These are phyloP conservation scores for Atkinsonella texensis DNA, from an alignment of 2,329 filamentous ascomycete species.

Conservation along the genomic window DNA sequence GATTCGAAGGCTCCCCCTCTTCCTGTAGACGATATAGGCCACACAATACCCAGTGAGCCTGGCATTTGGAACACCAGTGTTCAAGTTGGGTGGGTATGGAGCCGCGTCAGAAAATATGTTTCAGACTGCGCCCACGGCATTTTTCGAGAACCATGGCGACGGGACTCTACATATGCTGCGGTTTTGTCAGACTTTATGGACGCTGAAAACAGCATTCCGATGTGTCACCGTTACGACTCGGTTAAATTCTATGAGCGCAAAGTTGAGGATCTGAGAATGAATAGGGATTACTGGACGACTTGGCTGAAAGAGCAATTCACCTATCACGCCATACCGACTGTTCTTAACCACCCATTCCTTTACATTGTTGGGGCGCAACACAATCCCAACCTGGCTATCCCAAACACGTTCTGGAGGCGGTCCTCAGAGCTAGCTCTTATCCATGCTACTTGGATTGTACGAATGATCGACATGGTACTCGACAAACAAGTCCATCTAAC, in stretches of 20 bases:
- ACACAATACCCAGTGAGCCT: slow-evolving; percentile 24
- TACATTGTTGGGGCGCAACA: slow-evolving; percentile 40
- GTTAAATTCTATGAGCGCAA: slow-evolving; percentile 40
- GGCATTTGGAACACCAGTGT: slow-evolving; percentile 39
- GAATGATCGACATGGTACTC: slow-evolving; percentile 41
- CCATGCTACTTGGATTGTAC: slow-evolving; percentile 41
- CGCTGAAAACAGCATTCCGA: slow-evolving; percentile 34
- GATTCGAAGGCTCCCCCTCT: slow-evolving; percentile 27
- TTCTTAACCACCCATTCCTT: slow-evolving; percentile 41
- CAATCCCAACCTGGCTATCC: slow-evolving; percentile 38
- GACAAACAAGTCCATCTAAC: slow-evolving; percentile 36
- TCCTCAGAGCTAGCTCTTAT: slow-evolving; percentile 38
- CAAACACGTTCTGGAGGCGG: slow-evolving; percentile 41
- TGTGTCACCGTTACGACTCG: slow-evolving; percentile 39
- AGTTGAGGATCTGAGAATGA: slow-evolving; percentile 29
- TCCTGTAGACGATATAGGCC: slow-evolving; percentile 32
- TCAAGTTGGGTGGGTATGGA: slow-evolving; percentile 40
- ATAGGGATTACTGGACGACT: slow-evolving; percentile 36
- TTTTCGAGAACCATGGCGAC: slow-evolving; percentile 37
- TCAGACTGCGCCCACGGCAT: slow-evolving; percentile 34
- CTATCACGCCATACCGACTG: slow-evolving; percentile 38
- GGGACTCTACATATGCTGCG: slow-evolving; percentile 38
- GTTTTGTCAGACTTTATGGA: slow-evolving; percentile 39
- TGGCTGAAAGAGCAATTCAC: slow-evolving; percentile 42
- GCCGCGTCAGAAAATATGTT: slow-evolving; percentile 32